These are phyloP conservation scores for Dactylellina drechsleri DNA, from an alignment of 2,329 filamentous ascomycete genomes.

Conservation along the genomic window DNA sequence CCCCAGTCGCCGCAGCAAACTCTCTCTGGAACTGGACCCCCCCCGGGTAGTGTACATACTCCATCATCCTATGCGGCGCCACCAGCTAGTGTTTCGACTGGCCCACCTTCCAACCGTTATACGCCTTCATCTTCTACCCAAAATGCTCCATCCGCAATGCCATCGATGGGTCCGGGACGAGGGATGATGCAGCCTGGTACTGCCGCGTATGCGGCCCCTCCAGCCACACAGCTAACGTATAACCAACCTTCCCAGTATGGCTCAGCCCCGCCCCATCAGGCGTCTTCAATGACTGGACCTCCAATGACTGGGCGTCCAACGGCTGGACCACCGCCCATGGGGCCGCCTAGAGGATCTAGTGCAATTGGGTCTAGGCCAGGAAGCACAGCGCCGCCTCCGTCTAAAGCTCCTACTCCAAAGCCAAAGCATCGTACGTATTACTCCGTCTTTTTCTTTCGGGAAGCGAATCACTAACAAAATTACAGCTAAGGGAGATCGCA, in stretches of 20 bases:
- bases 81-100: constrained; percentile 61
- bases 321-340: constrained; percentile 59
- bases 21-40: constrained; percentile 60
- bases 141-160: constrained; percentile 16
- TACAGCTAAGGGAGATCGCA: constrained; percentile 78
- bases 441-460: constrained; percentile 35
- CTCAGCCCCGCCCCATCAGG: constrained; percentile 59
- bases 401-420: constrained; percentile 64
- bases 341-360: constrained; percentile 56
- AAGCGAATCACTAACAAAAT: constrained; percentile 57
- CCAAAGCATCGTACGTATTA: constrained; percentile 71
- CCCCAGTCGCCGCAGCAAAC: constrained; percentile 66
- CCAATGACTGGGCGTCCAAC: constrained; percentile 53
- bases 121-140: constrained; percentile 35
- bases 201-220: constrained; percentile 60
- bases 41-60: constrained; percentile 64
- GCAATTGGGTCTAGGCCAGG: constrained; percentile 57
- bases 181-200: constrained; percentile 62
- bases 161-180: constrained; percentile 27
- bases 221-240: constrained; percentile 59
- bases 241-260: constrained; percentile 16
- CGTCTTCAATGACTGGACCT: constrained; percentile 48
- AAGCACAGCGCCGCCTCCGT: constrained; percentile 65
- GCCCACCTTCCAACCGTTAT: constrained; percentile 53
- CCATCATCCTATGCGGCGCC: constrained; percentile 70